Base-by-base conservation (phyloP, 352 stramenopile species). In the Phytophthora sp. region DNA sequence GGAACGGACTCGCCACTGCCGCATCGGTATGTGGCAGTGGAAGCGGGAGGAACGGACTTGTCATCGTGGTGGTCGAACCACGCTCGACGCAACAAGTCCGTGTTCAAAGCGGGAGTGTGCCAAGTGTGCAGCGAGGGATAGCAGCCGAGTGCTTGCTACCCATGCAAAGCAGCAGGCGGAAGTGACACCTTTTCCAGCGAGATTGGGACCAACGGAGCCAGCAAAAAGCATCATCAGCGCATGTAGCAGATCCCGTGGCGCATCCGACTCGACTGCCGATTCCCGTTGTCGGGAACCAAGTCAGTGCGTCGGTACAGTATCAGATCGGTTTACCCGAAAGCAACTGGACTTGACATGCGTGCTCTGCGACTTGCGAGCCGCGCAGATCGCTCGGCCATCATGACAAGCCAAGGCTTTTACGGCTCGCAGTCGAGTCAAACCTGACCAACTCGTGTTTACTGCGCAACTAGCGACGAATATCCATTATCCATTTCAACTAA, bases 1-100 rank as follows among this genome's bases (percentile, higher is more conserved):
- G 15, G 31, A 81, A 81, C 23, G 72, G 65, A 42, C 65, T 73
- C 28, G 56, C 37, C n/a, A n/a, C n/a, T n/a, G n/a, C n/a, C n/a
- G 60, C 56, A 24, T 73, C 68, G 10, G 37, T 21, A n/a, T 48
- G 41, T 5, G 69, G 63, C 4, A 78, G 53, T 18, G 54, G 20
- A 4, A 81, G 53, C 10, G 69, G 65, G 3, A 27, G 15, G 31
- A 81, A 81, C 23, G 72, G 65, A 42, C 65, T 73, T 24, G 56
- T 31, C n/a, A n/a, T n/a, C n/a, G n/a, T n/a, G n/a, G n/a, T n/a
- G n/a, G n/a, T n/a, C n/a, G n/a, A n/a, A n/a, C n/a, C n/a, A n/a
- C n/a, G n/a, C n/a, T n/a, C n/a, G n/a, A n/a, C n/a, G n/a, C n/a
- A n/a, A n/a, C n/a, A n/a, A n/a, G n/a, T n/a, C 35, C n/a, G 27